Percentiles rank a stretch among this genome's conserved stretches.
Evolutionary conservation across 148 eudicot species (phyloP).

Genomic region (Chenopodium quinoa): DNA sequence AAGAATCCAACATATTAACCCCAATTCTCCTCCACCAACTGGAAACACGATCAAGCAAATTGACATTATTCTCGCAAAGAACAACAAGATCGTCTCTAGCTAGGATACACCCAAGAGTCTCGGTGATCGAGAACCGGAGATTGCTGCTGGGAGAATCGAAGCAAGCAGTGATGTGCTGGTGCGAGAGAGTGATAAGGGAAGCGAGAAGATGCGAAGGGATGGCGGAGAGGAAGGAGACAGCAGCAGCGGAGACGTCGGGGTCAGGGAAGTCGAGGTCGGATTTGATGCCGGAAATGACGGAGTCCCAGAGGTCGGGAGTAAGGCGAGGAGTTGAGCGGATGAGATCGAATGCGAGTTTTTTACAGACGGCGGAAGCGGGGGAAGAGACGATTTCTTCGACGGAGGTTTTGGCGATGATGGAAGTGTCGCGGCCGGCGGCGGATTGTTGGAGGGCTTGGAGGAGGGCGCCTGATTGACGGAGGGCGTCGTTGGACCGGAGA

Average conservation of each 20-base stretch:
- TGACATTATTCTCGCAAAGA: slow-evolving; percentile 72
- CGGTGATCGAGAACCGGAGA: slow-evolving; percentile 73
- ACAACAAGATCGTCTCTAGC: slow-evolving; percentile 87
- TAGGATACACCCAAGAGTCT: slow-evolving; percentile 80
- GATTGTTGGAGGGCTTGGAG: slow-evolving; percentile 95
- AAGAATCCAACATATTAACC: slow-evolving; percentile 65
- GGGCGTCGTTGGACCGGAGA: slow-evolving; percentile 93
- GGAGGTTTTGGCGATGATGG: slow-evolving; percentile 83
- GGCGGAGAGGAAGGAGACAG: slow-evolving; percentile 80
- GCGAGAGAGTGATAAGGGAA: slow-evolving; percentile 49
- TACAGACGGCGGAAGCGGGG: slow-evolving; percentile 91
- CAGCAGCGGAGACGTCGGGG: slow-evolving; percentile 89
- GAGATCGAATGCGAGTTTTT: slow-evolving; percentile 90
- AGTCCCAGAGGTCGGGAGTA: slow-evolving; percentile 84
- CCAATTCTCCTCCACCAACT: slow-evolving; percentile 85
- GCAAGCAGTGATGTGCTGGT: slow-evolving; percentile 55
- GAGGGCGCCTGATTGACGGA: slow-evolving; percentile 90
- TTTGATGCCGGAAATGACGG: slow-evolving; percentile 57
- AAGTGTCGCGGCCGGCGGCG: slow-evolving; percentile 96
- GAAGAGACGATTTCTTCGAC: slow-evolving; percentile 93
- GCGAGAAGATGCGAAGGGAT: slow-evolving; percentile 70
- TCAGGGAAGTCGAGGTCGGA: slow-evolving; percentile 88
- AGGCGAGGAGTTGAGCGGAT: slow-evolving; percentile 82
- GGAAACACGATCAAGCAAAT: slow-evolving; percentile 70
- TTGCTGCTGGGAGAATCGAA: slow-evolving; percentile 62